Conservation (phyloP, 1,284 basidiomycete species). For the Microbotryum violaceum region DNA sequence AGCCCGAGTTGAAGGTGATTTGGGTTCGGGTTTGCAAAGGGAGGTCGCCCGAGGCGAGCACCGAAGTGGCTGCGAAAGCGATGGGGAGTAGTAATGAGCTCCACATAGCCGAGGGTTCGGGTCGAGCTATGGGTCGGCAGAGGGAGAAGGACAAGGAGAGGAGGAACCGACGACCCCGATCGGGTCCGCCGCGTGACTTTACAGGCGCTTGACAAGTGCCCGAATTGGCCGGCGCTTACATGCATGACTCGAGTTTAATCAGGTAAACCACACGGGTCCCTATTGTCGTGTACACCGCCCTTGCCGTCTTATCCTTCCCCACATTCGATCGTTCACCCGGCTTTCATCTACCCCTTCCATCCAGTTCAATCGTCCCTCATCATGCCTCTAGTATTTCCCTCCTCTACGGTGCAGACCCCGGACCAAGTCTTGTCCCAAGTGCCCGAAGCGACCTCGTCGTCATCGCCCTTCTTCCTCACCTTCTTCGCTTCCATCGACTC, state of each 20-base stretch:
- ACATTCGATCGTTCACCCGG: not conserved
- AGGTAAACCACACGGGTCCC: not conserved
- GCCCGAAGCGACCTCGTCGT: slow-evolving; percentile 31
- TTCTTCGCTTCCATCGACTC: slow-evolving; percentile 42
- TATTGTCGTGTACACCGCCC: not conserved
- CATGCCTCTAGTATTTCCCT: slow-evolving; percentile 22
- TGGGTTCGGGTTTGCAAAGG: slow-evolving; percentile 3
- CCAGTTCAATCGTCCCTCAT: not conserved
- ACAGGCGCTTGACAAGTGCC: not conserved
- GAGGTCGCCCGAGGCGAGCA: not conserved
- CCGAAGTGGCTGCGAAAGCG: not conserved
- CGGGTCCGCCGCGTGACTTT: not conserved
- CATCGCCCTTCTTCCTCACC: slow-evolving; percentile 40
- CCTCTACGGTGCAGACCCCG: not conserved
- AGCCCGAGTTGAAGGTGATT: slow-evolving; percentile 5
- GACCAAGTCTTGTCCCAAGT: slow-evolving; percentile 11
- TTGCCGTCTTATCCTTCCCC: not conserved
- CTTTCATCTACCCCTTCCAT: no score
- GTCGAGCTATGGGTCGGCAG: not conserved
- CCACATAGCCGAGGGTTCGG: not conserved
- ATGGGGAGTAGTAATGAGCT: no score
- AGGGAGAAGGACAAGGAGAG: not conserved
- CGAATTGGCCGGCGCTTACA: not conserved
- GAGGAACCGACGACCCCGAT: slow-evolving; percentile 1
- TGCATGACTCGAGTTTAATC: not conserved